Conservation (phyloP, 495 filamentous ascomycete species). For the Bacidia rubella region DNA sequence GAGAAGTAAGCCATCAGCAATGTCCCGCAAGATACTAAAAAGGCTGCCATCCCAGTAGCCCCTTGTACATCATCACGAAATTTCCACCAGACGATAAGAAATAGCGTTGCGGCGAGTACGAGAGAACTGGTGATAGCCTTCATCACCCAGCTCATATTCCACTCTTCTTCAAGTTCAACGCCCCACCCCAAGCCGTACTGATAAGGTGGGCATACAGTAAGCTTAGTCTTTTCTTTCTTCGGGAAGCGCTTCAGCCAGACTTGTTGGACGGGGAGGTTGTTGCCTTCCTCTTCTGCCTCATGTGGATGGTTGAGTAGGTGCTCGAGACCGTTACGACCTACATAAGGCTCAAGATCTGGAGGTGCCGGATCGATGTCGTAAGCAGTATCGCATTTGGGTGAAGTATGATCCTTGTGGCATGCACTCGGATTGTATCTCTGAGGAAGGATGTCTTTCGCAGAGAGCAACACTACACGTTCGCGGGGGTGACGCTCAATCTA, state of each 20-base stretch:
- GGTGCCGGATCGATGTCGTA: conserved; percentile 1
- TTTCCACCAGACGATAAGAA: conserved; percentile 2
- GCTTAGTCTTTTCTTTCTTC: conserved; percentile 3
- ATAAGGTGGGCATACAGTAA: conserved; percentile 1
- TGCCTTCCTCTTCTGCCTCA: conserved; percentile 4
- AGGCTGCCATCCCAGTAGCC: conserved; percentile 1
- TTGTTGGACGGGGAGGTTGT: not conserved
- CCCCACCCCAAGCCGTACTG: conserved; percentile 3
- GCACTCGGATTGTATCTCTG: not conserved
- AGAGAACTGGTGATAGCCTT: not conserved
- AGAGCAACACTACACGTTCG: not conserved
- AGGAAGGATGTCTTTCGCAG: not conserved
- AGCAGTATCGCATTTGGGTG: not conserved
- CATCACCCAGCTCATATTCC: conserved; percentile 1
- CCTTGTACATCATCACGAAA: conserved; percentile 1
- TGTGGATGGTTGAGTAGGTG: conserved; percentile 1
- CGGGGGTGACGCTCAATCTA: conserved; percentile 1
- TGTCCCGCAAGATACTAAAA: not conserved
- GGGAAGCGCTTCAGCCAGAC: conserved; percentile 4
- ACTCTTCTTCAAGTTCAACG: conserved; percentile 3
- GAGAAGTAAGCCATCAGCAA: not conserved
- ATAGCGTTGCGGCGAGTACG: not conserved
- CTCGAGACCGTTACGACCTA: conserved; percentile 1
- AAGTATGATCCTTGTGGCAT: conserved; percentile 4
- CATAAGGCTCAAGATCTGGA: conserved; percentile 5